Base-by-base conservation (phyloP, 495 filamentous ascomycete genomes). In the Articulospora tetracladia region DNA sequence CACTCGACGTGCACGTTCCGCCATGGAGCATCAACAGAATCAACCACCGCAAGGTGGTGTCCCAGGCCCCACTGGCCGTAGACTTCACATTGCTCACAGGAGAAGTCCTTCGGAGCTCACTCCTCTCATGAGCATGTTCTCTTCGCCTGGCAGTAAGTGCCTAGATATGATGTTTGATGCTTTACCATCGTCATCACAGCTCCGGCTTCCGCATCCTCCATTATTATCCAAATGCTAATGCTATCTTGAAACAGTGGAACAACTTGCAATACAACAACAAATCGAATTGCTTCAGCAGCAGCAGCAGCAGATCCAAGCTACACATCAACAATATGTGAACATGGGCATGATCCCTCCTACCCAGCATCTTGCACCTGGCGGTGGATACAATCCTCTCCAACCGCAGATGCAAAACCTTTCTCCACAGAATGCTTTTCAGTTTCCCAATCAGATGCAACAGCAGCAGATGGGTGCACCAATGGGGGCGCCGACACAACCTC, bases 201-300 rank as follows among this genome's bases (percentile, higher is more conserved):
- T 64, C 26, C 59, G 54, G 27, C 32, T 59, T 25, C 51, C 32
- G 57, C 47, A 56, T 62, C 55, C 11, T 59, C 59, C 8, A 46
- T 51, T 8, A 28, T 61, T 30, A 24, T 36, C 44, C 57, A 26
- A 26, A 61, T 67, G 63, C 69, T 68, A 64, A 66, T 66, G 24
- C 23, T 17, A 46, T 47, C 20, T 28, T 19, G 52, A 44, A 55
- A 28, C 64, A 94, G 91, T 97, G 91, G 94, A 98, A 81, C 95
- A 98, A 87, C 83, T 98, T 66, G 92, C 94, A 69, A 89, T 98
- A 74, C 93, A 97, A 74, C 94, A 98, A 79, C 94, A 98, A 75
- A 97, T 98, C 70, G 93, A 98, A 76, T 80, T 93, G 74, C 83
- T 98, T 65, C 94, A 98, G 76, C 92, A 96, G 72, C 95, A 98